phyloP scores from a whole-genome alignment of 2,329 filamentous ascomycete genomes.

The Fusarium torulosum region DNA sequence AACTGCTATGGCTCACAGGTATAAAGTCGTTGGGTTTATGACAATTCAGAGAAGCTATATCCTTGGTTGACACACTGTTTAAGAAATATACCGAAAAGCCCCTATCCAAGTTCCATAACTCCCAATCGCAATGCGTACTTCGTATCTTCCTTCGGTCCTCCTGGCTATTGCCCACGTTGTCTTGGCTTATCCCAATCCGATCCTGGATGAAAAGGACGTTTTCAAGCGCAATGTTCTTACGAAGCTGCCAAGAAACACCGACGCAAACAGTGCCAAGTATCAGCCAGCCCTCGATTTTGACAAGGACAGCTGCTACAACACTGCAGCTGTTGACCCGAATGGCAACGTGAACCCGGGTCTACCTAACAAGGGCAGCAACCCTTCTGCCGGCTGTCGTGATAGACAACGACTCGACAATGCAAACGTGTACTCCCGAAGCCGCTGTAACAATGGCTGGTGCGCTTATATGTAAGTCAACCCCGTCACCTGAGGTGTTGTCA shows the following conservation, averaged over 20 bases:
- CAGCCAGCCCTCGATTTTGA: neutral
- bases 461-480: neutral
- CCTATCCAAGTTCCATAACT: too few relatives aligned
- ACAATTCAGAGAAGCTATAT: too few relatives aligned
- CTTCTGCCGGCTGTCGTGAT: neutral
- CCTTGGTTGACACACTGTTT: too few relatives aligned
- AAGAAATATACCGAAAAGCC: too few relatives aligned
- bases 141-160: neutral
- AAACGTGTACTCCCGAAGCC: neutral
- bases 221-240: neutral
- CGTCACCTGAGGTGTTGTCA: too few relatives aligned
- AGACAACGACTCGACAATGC: neutral
- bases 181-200: neutral
- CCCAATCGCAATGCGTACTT: neutral
- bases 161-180: neutral
- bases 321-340: neutral
- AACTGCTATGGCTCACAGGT: too few relatives aligned
- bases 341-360: neutral
- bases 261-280: neutral
- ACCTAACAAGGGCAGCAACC: neutral
- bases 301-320: neutral
- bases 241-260: neutral
- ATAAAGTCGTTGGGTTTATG: too few relatives aligned
- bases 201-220: neutral
- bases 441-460: constrained; percentile 3